These are phyloP conservation scores for Magnaporthiopsis poae DNA, from an alignment of 2,329 filamentous ascomycete species.

Conservation along the genomic window DNA sequence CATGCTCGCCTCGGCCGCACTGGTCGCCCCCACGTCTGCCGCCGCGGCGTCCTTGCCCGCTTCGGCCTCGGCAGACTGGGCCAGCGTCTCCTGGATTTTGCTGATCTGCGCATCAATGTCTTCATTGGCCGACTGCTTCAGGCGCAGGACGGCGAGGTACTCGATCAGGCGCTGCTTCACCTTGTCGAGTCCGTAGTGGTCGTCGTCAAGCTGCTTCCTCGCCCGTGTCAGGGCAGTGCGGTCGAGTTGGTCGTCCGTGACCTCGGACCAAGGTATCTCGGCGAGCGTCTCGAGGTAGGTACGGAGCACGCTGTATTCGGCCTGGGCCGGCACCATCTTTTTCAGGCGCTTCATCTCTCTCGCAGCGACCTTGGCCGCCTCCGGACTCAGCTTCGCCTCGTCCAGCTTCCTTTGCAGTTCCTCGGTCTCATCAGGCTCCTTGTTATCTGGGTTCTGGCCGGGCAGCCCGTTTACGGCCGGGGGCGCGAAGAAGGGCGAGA, in stretches of 20 bases:
- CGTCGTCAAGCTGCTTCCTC: slow-evolving; percentile 82
- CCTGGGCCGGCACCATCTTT: slow-evolving; percentile 93
- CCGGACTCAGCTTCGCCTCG: slow-evolving; percentile 67
- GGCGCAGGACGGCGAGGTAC: slow-evolving; percentile 87
- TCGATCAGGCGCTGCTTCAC: slow-evolving; percentile 95
- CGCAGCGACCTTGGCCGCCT: slow-evolving; percentile 83
- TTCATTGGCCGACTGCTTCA: slow-evolving; percentile 85
- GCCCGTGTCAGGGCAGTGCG: slow-evolving; percentile 68
- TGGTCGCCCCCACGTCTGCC: too few relatives aligned
- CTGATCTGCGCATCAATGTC: slow-evolving; percentile 72
- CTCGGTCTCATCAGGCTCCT: slow-evolving; percentile 81
- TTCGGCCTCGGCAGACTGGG: slow-evolving; percentile 24
- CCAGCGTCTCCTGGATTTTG: slow-evolving; percentile 49
- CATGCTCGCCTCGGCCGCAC: slow-evolving; percentile 23
- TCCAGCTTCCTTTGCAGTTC: slow-evolving; percentile 83
- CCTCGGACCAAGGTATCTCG: slow-evolving; percentile 83
- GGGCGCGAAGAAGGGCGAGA: slow-evolving; percentile 14
- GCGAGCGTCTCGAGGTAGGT: slow-evolving; percentile 89
- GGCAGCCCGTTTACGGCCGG: slow-evolving; percentile 20
- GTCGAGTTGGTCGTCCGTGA: slow-evolving; percentile 78
- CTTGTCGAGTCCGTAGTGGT: slow-evolving; percentile 92
- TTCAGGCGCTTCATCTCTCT: slow-evolving; percentile 77
- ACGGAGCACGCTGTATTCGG: slow-evolving; percentile 86
- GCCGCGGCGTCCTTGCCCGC: slow-evolving; percentile 9
- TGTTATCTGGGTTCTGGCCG: slow-evolving; percentile 23